These are phyloP conservation scores for Acer campestre DNA, from an alignment of 345 rosid species.

Conservation along the genomic window DNA sequence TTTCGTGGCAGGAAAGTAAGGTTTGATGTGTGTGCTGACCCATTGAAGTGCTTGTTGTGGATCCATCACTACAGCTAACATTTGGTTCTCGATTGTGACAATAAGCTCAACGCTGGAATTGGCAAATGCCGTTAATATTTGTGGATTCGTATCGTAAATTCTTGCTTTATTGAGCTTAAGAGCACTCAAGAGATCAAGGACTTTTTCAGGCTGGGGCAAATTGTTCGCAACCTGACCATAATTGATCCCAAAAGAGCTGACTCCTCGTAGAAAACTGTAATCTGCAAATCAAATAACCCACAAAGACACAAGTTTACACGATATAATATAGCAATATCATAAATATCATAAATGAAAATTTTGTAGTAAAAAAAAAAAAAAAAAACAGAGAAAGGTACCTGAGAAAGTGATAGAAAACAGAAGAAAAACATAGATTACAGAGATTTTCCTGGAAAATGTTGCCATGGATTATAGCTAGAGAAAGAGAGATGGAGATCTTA, in stretches of 20 bases:
- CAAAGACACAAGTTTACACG: background rate
- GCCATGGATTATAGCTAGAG: slow-evolving; percentile 35
- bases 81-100: slow-evolving; percentile 77
- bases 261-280: slow-evolving; percentile 48
- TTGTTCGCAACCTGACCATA: slow-evolving; percentile 90
- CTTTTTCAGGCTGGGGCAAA: slow-evolving; percentile 72
- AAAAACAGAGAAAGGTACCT: slow-evolving; percentile 37
- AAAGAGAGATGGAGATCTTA: slow-evolving; percentile 20
- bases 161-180: slow-evolving; percentile 64
- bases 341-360: background rate
- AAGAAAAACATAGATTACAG: slow-evolving; percentile 38
- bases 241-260: slow-evolving; percentile 72
- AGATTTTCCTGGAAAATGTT: slow-evolving; percentile 28
- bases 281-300: slow-evolving; percentile 30
- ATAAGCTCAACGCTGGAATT: slow-evolving; percentile 69
- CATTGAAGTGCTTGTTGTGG: slow-evolving; percentile 84
- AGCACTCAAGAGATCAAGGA: slow-evolving; percentile 64
- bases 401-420: slow-evolving; percentile 38
- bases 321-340: background rate
- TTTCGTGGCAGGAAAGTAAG: slow-evolving; percentile 65
- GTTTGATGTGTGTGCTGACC: slow-evolving; percentile 68
- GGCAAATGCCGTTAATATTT: slow-evolving; percentile 70
- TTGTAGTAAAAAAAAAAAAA: background rate
- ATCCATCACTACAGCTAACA: slow-evolving; percentile 58
- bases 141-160: slow-evolving; percentile 91